Evolutionary conservation across 768 basidiomycete species (phyloP), one percentile per base, ranked within the genome.

Genomic region (Mycena haematopus): DNA sequence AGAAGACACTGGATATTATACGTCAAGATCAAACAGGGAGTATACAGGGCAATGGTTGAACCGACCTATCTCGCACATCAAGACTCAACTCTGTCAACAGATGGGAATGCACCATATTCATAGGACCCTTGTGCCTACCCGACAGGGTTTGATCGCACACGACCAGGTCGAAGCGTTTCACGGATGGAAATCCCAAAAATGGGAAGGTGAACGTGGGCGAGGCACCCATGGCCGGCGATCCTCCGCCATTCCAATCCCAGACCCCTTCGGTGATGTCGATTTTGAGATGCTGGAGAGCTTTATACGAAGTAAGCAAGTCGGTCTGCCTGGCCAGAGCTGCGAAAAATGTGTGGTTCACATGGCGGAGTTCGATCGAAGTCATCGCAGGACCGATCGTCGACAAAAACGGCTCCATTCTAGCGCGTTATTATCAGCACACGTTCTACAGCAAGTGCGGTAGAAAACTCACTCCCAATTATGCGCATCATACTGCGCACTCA

Each of bases 201-300:
- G 44, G 44, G 49, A 70, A 72, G 2, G n/a, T 17, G 52, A 65
- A 67, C 3, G 15, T 29, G 3, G 64, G 31, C 2, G 67, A 55
- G 0, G 71, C 60, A 19, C 71, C 71, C 49, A 57, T 62, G 21
- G 65, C 65, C 9, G 69, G 69, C 2, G 68, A 69, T 8, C 68
- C 69, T 6, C 25, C 40, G 40, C 40, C 40, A 19, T 42, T 4
- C 40, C 40, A 42, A 42, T 42, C 40, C 40, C 40, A 42, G 11
- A 42, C 40, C 8, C 40, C 19, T n/a, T 42, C 40, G 11, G 40
- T 42, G 19, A 42, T 42, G 40, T 42, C 40, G 14, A 42, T 42
- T 42, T 42, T 42, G 40, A 42, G 40, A n/a, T 42, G 40, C 40
- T 42, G 14, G 17, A 42, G 40, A 19, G 40, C 40, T 42, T 42